Evolutionary conservation across 371 early-diverging fungal genomes (phyloP).

Genomic region (Lichtheimia ornata): DNA sequence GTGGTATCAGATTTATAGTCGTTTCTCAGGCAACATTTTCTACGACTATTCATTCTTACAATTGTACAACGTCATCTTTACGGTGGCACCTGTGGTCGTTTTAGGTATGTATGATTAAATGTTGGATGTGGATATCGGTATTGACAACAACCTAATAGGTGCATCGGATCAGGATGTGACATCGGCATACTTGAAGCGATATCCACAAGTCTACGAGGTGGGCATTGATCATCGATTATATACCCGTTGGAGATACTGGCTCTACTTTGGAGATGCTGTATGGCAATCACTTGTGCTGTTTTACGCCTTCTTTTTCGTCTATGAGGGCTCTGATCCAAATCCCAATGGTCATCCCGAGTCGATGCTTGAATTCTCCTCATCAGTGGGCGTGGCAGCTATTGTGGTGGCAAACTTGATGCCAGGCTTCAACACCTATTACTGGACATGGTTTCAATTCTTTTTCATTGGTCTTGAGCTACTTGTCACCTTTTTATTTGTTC

Average conservation of each 20-base stretch:
- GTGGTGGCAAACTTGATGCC: constrained; percentile 74
- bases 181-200: constrained; percentile 54
- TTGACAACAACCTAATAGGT: constrained; percentile 22
- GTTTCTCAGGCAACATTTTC: constrained; percentile 81
- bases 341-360: constrained; percentile 40
- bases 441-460: constrained; percentile 71
- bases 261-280: constrained; percentile 68
- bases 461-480: constrained; percentile 49
- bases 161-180: constrained; percentile 67
- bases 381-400: constrained; percentile 64
- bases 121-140: constrained; percentile 6
- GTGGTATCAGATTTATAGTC: constrained; percentile 86
- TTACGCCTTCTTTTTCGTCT: constrained; percentile 61
- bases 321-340: constrained; percentile 32
- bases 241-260: constrained; percentile 60
- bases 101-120: constrained; percentile 20
- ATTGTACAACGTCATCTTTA: constrained; percentile 81
- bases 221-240: constrained; percentile 66
- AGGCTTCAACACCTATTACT: constrained; percentile 71
- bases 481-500: constrained; percentile 53
- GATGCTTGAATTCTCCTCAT: constrained; percentile 58
- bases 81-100: constrained; percentile 67
- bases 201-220: constrained; percentile 66
- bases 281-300: constrained; percentile 73
- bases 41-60: constrained; percentile 87